Conservation (phyloP, 495 filamentous ascomycete species). For the Bathelium albidoporum region DNA sequence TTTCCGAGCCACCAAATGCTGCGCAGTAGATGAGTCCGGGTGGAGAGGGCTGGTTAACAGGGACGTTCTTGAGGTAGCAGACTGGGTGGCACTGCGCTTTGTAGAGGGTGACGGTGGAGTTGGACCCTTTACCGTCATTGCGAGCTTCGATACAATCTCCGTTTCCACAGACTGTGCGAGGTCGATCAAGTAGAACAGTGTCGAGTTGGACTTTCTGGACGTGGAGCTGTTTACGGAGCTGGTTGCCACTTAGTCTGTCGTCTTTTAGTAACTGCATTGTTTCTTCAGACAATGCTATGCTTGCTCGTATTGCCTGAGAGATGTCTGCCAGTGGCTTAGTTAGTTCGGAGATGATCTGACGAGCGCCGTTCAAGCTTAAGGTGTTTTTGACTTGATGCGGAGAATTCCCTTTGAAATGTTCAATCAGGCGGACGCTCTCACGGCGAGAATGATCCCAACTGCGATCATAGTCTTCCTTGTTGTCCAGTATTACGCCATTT, state of each 20-base stretch:
- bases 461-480: conserved; percentile 27
- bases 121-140: neutral
- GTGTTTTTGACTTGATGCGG: conserved; percentile 34
- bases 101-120: conserved; percentile 8
- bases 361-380: conserved; percentile 31
- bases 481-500: conserved; percentile 23
- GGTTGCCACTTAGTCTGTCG: conserved; percentile 16
- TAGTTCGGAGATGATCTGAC: conserved; percentile 27
- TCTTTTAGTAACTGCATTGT: conserved; percentile 17
- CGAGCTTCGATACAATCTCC: neutral
- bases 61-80: conserved; percentile 16
- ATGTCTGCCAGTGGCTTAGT: conserved; percentile 34
- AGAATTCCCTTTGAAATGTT: conserved; percentile 17
- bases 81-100: conserved; percentile 15
- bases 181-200: conserved; percentile 8
- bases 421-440: conserved; percentile 26
- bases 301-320: conserved; percentile 26
- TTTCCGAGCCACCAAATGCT: conserved; percentile 14
- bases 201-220: conserved; percentile 14
- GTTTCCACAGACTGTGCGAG: conserved; percentile 14
- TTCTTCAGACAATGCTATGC: conserved; percentile 26
- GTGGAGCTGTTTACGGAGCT: conserved; percentile 21
- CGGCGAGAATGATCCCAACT: conserved; percentile 33
- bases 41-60: conserved; percentile 7
- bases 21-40: conserved; percentile 17